Conservation (phyloP, 176 grass and related monocot genomes). For the Oryza glumipatula region DNA sequence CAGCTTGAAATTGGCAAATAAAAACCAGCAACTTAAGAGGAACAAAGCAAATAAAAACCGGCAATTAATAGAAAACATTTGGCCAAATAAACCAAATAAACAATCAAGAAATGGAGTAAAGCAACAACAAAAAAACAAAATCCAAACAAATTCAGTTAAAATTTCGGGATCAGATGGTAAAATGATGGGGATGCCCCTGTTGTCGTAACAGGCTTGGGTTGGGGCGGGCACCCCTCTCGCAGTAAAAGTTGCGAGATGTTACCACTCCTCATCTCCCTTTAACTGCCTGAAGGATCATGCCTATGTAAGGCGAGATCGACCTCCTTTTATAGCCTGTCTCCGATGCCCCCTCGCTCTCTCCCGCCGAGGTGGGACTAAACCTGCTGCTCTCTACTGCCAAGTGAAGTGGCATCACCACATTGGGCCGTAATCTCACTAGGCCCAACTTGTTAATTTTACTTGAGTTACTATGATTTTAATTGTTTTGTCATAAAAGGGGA, state of each 20-base stretch:
- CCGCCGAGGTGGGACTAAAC: slow-evolving; percentile 34
- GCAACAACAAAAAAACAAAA: too few species aligned
- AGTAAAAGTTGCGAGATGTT: background rate
- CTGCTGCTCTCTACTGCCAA: too few species aligned
- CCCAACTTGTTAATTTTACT: background rate
- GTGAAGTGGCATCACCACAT: too few species aligned
- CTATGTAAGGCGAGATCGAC: fast-evolving
- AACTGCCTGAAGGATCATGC: slow-evolving; percentile 57
- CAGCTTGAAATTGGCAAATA: too few species aligned
- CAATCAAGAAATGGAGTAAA: background rate
- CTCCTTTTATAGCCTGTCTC: background rate
- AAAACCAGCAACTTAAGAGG: too few species aligned
- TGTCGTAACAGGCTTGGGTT: slow-evolving; percentile 57
- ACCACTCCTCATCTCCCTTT: slow-evolving; percentile 56
- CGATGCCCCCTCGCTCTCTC: background rate
- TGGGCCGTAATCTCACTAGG: background rate
- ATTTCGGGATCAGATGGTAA: slow-evolving; percentile 10
- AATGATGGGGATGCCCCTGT: background rate
- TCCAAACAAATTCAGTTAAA: too few species aligned
- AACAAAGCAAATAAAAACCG: too few species aligned
- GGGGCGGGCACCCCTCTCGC: slow-evolving; percentile 48
- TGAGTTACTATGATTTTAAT: too few species aligned
- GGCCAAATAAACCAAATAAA: background rate
- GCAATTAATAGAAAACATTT: too few species aligned
- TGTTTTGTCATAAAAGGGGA: slow-evolving; percentile 13